Evolutionary conservation across 805 yeast genomes (phyloP).

Genomic region (Yarrowia hollandica): DNA sequence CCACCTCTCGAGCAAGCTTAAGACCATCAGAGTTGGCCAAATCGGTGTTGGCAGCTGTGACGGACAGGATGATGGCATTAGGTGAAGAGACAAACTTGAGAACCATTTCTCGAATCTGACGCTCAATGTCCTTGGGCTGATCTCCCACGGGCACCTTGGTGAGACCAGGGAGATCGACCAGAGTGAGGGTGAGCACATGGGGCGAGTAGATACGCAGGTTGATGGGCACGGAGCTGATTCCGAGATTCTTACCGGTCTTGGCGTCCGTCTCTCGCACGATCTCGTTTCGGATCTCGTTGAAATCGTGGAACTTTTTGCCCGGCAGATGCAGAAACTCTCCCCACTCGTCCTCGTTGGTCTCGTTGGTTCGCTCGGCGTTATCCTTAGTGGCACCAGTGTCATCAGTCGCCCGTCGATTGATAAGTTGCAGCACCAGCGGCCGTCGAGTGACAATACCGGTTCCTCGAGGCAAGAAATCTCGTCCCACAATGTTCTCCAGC

Average conservation of each 20-base stretch:
- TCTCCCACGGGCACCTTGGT: constrained; percentile 99
- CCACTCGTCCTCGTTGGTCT: constrained; percentile 64
- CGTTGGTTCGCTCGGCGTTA: not conserved
- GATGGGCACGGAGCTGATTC: constrained; percentile 90
- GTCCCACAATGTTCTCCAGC: constrained; percentile 84
- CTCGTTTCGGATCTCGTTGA: constrained; percentile 84
- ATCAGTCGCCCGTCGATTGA: constrained; percentile 57
- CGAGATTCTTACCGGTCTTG: constrained; percentile 69
- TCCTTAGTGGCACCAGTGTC: not conserved
- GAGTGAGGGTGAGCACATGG: constrained; percentile 86
- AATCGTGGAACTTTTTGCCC: constrained; percentile 80
- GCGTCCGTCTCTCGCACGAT: constrained; percentile 90
- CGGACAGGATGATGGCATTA: constrained; percentile 90
- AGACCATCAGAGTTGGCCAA: constrained; percentile 96
- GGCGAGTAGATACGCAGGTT: constrained; percentile 92
- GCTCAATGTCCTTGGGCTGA: constrained; percentile 96
- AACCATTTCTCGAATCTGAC: constrained; percentile 88
- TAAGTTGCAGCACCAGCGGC: constrained; percentile 78
- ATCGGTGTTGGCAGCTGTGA: constrained; percentile 95
- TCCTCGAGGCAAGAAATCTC: constrained; percentile 89
- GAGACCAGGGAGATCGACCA: constrained; percentile 95
- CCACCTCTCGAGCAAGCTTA: constrained; percentile 95
- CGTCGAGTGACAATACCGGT: constrained; percentile 91
- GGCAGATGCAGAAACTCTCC: constrained; percentile 96
- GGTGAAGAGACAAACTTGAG: constrained; percentile 93